Evolutionary conservation across 345 rosid species (phyloP).

Genomic region (Dipteronia sinensis): DNA sequence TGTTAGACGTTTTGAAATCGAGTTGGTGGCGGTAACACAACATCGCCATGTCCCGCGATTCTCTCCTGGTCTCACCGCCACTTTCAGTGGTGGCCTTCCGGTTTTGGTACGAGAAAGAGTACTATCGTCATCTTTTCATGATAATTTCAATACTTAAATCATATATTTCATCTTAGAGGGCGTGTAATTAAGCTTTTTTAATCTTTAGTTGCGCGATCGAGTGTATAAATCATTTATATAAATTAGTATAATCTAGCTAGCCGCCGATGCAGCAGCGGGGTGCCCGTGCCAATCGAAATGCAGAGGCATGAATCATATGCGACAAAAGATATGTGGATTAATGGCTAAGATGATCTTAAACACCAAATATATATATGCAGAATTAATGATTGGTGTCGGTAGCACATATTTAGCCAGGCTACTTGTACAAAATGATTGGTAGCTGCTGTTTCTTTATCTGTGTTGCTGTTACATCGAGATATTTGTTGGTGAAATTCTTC

Average conservation of each 20-base stretch:
- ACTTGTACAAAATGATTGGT: neutral
- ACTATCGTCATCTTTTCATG: neutral
- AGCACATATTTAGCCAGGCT: neutral
- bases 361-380: neutral
- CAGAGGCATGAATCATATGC: too few relatives aligned
- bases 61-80: conserved; percentile 61
- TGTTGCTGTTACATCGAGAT: neutral
- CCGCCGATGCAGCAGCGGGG: neutral
- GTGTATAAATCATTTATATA: neutral
- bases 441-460: neutral
- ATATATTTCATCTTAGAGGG: too few relatives aligned
- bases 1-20: conserved; percentile 40
- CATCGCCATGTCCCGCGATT: conserved; percentile 32
- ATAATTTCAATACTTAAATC: neutral
- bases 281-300: neutral
- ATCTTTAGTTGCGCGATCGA: neutral
- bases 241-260: neutral
- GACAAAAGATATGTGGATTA: neutral
- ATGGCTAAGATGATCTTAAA: neutral
- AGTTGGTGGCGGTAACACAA: conserved; percentile 9
- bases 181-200: neutral
- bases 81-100: conserved; percentile 51
- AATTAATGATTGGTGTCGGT: neutral
- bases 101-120: conserved; percentile 32
- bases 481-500: neutral